Conservation (phyloP, 306 rosid species). For the Cercis canadensis region DNA sequence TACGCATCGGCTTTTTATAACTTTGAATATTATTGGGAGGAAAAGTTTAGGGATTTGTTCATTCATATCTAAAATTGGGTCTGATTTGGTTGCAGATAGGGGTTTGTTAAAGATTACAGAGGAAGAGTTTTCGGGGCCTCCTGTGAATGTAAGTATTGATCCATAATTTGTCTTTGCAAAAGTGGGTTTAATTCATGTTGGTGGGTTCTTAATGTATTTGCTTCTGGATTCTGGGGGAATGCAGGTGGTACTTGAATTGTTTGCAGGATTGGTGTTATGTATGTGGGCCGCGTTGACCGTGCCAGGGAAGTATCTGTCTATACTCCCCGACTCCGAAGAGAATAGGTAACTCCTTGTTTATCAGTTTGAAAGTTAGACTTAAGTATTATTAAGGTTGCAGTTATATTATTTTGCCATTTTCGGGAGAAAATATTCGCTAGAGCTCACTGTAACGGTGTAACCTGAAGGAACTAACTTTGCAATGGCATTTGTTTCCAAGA, state of each 20-base stretch:
- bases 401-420: constrained; percentile 26
- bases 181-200: constrained; percentile 16
- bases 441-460: not conserved
- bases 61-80: constrained; percentile 29
- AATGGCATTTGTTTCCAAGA: constrained; percentile 7
- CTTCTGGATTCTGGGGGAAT: constrained; percentile 20
- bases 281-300: constrained; percentile 77
- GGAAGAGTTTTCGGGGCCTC: constrained; percentile 89
- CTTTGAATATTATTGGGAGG: not conserved
- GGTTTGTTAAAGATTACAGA: constrained; percentile 83
- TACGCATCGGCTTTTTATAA: not conserved
- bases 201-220: not conserved
- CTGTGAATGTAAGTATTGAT: constrained; percentile 55
- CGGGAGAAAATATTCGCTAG: not conserved
- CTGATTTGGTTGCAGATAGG: constrained; percentile 66
- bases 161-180: not conserved
- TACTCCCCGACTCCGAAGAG: constrained; percentile 79
- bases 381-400: not conserved
- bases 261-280: constrained; percentile 66
- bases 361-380: constrained; percentile 10
- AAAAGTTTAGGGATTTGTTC: constrained; percentile 1
- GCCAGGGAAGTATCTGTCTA: constrained; percentile 77
- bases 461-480: not conserved
- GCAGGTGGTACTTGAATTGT: constrained; percentile 72
- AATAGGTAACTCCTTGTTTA: constrained; percentile 57